These are phyloP conservation scores for Cryptosporidium baileyi DNA, from an alignment of 169 alveolate species.

Conservation along the genomic window DNA sequence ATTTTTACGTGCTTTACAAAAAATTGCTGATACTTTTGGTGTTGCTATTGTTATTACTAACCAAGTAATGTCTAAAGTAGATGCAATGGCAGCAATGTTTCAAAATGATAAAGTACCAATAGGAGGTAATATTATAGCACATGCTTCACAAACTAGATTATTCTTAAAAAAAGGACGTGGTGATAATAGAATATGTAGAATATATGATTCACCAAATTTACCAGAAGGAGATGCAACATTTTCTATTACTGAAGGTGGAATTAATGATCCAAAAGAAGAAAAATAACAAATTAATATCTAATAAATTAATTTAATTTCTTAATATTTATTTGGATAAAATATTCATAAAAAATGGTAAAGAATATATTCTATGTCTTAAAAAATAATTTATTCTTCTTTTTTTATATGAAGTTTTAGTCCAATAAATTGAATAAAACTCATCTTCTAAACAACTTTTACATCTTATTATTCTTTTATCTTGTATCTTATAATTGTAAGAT, in stretches of 20 bases:
- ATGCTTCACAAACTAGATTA: constrained; percentile 96
- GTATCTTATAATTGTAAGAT: background rate
- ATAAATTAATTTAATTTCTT: background rate
- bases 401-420: constrained; percentile 39
- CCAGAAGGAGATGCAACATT: constrained; percentile 98
- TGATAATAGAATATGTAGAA: constrained; percentile 93
- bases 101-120: constrained; percentile 88
- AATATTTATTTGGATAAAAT: too few relatives aligned
- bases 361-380: constrained; percentile 8
- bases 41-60: constrained; percentile 95
- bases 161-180: constrained; percentile 93
- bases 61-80: constrained; percentile 94
- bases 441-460: constrained; percentile 34
- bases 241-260: constrained; percentile 91
- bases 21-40: constrained; percentile 94
- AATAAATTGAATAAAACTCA: constrained; percentile 22
- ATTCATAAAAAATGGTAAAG: constrained; percentile 10
- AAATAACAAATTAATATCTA: background rate
- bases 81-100: constrained; percentile 84
- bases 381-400: constrained; percentile 8
- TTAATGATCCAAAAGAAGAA: constrained; percentile 85
- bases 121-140: constrained; percentile 99
- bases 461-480: background rate
- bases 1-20: constrained; percentile 92
- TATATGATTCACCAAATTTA: constrained; percentile 96